phyloP scores from a whole-genome alignment of 441 rosid genomes.

The Erysimum cheiri region DNA sequence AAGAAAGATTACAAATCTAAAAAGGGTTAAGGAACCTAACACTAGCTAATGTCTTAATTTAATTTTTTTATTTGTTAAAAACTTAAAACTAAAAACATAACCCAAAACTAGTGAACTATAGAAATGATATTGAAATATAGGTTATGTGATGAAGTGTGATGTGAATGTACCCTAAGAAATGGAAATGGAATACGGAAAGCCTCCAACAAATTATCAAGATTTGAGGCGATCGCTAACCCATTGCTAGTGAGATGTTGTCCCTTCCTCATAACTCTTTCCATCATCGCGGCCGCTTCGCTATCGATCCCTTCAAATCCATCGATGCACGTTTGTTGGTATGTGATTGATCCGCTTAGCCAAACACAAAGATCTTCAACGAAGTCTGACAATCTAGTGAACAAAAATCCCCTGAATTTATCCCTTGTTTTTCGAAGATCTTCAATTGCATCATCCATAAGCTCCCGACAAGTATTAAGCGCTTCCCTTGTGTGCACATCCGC shows the following conservation, averaged over 20 bases:
- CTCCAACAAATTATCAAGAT: slow-evolving; percentile 48
- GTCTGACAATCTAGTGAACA: slow-evolving; percentile 47
- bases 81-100: not conserved
- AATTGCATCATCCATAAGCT: slow-evolving; percentile 59
- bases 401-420: slow-evolving; percentile 46
- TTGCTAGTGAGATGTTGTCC: slow-evolving; percentile 67
- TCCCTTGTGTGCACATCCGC: slow-evolving; percentile 61
- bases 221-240: slow-evolving; percentile 68
- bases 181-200: slow-evolving; percentile 40
- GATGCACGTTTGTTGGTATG: slow-evolving; percentile 75
- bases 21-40: not conserved
- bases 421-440: slow-evolving; percentile 61
- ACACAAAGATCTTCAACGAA: slow-evolving; percentile 58
- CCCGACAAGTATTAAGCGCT: slow-evolving; percentile 62
- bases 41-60: too few species aligned
- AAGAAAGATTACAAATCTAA: not conserved
- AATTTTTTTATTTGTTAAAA: not conserved
- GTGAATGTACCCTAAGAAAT: slow-evolving; percentile 35
- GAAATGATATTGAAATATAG: not conserved
- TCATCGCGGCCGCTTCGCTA: slow-evolving; percentile 50
- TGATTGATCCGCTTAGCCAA: slow-evolving; percentile 79
- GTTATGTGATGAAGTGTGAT: slow-evolving; percentile 26
- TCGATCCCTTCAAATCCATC: slow-evolving; percentile 77
- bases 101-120: not conserved
- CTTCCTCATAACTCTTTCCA: slow-evolving; percentile 51